A percentile compares a stretch with the other conserved stretches of the same genome.
These are phyloP conservation scores for Conticribra guillardii DNA, from an alignment of 108 stramenopile genomes.

Conservation along the genomic window DNA sequence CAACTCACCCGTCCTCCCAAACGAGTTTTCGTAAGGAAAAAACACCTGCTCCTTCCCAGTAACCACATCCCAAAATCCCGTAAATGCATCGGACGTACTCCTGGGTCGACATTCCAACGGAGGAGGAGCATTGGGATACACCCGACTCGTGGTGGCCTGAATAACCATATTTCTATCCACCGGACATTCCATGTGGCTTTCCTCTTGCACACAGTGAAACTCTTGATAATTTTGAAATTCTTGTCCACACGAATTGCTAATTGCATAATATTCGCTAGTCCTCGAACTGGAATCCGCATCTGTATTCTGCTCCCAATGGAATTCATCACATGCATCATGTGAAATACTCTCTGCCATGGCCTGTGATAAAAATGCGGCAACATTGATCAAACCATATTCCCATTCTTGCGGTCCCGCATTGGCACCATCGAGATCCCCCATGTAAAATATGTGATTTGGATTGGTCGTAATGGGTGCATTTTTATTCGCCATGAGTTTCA, in stretches of 20 bases:
- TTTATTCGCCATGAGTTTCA: conserved; percentile 2
- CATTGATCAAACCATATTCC: conserved; percentile 39
- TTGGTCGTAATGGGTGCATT: conserved; percentile 8
- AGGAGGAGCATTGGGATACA: conserved; percentile 43
- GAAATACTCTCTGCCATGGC: conserved; percentile 47
- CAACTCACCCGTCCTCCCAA: conserved; percentile 32
- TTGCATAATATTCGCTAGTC: conserved; percentile 25
- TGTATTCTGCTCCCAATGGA: conserved; percentile 31
- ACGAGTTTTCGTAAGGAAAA: conserved; percentile 38
- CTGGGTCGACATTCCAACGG: conserved; percentile 45
- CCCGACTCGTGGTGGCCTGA: conserved; percentile 28
- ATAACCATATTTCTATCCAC: conserved; percentile 44
- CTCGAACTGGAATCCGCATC: conserved; percentile 10
- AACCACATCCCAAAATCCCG: conserved; percentile 47
- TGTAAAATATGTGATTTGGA: conserved; percentile 12
- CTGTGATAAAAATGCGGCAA: conserved; percentile 37
- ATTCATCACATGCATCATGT: conserved; percentile 42
- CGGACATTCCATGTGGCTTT: conserved; percentile 48
- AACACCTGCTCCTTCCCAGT: conserved; percentile 16
- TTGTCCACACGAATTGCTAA: conserved; percentile 56
- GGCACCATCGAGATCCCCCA: background rate
- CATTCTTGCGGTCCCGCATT: conserved; percentile 1
- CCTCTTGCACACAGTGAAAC: conserved; percentile 30
- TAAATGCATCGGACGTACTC: conserved; percentile 22
- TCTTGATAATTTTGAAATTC: conserved; percentile 39